Evolutionary conservation across 306 rosid genomes (phyloP), one percentile per base, ranked within the genome.

Genomic region (Begonia loranthoides): DNA sequence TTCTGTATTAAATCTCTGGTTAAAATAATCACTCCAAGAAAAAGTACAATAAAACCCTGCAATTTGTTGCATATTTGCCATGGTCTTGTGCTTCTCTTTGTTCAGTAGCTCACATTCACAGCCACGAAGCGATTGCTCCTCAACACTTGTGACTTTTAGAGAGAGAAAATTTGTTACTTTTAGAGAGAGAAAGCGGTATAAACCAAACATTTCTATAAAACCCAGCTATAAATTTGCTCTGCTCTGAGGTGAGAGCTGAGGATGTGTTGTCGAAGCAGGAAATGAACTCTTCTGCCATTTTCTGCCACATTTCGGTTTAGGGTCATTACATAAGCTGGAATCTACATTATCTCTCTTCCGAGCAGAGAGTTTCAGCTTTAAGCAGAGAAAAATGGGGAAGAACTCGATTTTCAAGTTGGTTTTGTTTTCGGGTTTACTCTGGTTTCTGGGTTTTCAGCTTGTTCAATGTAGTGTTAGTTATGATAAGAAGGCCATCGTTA

Each of bases 401-500:
- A 80, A 19, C 70, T 70, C 69, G 50, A 74, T 76, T 79, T 72
- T 78, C 62, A 86, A 70, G 73, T 47, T 70, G 22, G 49, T 72
- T 15, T 47, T 80, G 52, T 58, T 77, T 8, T 58, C 77, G 47
- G 76, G 77, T 14, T 58, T 73, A 19, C 73, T 66, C 41, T 67
- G 74, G 58, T 52, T 36, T 52, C 40, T 80, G 63, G 70, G 75
- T 66, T 40, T 68, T 56, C 75, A 63, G 51, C 41, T 84, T 53
- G 71, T 69, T 59, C 77, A 74, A n/a, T 83, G 82, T 38, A 55
- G 52, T 45, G 99, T 92, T 4, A 83, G 94, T 10, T 92, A 92
- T 57, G 99, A 92, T 62, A 76, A 77, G 54, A 92, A 86, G 57
- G 96, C 99, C 55, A 76, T 92, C 28, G 24, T 92, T 56, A 92